Percentiles rank a stretch among this genome's conserved stretches.
Evolutionary conservation across 176 grass and related monocot genomes (phyloP).

Genomic region (Carex littledalei): DNA sequence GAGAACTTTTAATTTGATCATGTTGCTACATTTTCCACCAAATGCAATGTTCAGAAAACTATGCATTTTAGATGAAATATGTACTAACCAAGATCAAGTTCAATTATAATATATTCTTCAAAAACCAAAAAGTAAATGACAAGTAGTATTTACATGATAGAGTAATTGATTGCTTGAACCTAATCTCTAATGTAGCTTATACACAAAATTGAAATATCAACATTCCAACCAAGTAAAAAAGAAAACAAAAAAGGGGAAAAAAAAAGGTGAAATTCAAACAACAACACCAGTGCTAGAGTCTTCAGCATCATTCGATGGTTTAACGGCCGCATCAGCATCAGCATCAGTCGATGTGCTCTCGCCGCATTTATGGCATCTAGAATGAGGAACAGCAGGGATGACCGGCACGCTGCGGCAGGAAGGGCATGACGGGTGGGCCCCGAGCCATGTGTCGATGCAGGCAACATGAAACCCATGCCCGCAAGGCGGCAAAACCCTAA

Average conservation of each 20-base stretch:
- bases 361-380: slow-evolving; percentile 41
- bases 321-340: background rate
- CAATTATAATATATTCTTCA: background rate
- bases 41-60: background rate
- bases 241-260: background rate
- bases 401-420: slow-evolving; percentile 32
- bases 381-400: background rate
- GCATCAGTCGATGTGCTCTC: background rate
- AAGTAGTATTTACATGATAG: background rate
- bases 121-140: background rate
- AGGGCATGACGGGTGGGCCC: slow-evolving; percentile 31
- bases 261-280: slow-evolving; percentile 20
- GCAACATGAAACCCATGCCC: slow-evolving; percentile 43
- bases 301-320: background rate
- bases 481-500: slow-evolving; percentile 54
- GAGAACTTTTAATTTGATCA: background rate
- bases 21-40: background rate
- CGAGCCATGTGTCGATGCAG: slow-evolving; percentile 62
- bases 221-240: slow-evolving; percentile 9
- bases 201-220: slow-evolving; percentile 13
- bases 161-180: slow-evolving; percentile 12
- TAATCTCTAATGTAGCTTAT: background rate
- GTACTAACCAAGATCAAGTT: background rate
- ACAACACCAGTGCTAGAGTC: background rate
- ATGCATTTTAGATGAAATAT: background rate